Percentiles rank a stretch among this genome's conserved stretches.
Evolutionary conservation across 129 eudicot species (phyloP).

Genomic region (Chrysanthemum makinoi): DNA sequence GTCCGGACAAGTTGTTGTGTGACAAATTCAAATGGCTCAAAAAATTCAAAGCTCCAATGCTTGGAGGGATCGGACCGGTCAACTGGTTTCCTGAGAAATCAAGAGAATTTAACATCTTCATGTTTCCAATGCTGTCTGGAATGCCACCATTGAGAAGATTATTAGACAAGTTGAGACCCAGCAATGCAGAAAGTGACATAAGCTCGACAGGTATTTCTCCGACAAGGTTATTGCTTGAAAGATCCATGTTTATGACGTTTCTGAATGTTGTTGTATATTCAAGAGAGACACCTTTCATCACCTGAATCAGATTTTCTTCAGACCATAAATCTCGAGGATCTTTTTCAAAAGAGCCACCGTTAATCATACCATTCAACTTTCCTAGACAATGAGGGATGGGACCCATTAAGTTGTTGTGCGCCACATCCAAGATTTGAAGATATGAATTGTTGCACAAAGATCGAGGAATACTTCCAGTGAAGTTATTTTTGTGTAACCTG

Average conservation of each 20-base stretch:
- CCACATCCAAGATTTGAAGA: constrained; percentile 23
- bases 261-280: neutral
- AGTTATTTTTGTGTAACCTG: neutral
- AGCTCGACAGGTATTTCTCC: constrained; percentile 28
- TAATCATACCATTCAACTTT: constrained; percentile 11
- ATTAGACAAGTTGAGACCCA: constrained; percentile 24
- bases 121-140: constrained; percentile 23
- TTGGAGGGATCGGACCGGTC: constrained; percentile 14
- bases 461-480: neutral
- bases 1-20: constrained; percentile 10
- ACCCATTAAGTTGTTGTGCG: constrained; percentile 9
- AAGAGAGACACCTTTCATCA: constrained; percentile 20
- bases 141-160: constrained; percentile 26
- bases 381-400: constrained; percentile 16
- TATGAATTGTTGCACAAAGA: neutral
- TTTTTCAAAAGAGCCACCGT: neutral
- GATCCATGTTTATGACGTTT: neutral
- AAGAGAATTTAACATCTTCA: constrained; percentile 19
- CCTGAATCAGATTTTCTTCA: neutral
- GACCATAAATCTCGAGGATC: neutral
- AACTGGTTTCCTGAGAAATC: constrained; percentile 24
- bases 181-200: neutral
- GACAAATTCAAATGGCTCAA: constrained; percentile 17
- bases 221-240: constrained; percentile 19
- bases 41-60: constrained; percentile 1